Evolutionary conservation across 495 filamentous ascomycete genomes (phyloP), one percentile per base, ranked within the genome.

Genomic region (Emericellopsis terricola): DNA sequence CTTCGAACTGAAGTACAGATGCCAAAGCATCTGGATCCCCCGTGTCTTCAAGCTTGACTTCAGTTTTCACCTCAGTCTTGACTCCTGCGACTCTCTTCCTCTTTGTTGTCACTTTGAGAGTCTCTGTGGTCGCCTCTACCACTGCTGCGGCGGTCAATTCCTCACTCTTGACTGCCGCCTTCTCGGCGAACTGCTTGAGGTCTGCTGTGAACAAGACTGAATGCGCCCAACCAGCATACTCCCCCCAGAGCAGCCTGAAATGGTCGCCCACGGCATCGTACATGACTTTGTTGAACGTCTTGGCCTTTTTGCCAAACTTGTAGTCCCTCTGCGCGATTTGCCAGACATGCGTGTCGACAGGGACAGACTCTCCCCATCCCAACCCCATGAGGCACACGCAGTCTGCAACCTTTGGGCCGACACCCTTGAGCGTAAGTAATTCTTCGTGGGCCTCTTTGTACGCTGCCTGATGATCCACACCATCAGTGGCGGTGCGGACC

Each of bases 261-360:
- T 89, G 76, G 40, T 92, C 77, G 3, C 78, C 91, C 28, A 99
- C 69, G 6, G 85, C 81, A 44, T 85, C 75, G 49, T 96, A 94
- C 34, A 81, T 89, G 17, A 68, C 69, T 47, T 87, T 87, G 11
- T 74, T 92, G 37, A 99, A 61, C 19, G 80, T 85, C 43, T 85
- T 87, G 41, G 82, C 68, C 15, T 68, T 49, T 19, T 81, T 89
- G 2, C 81, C 81, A 38, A 96, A 93, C 24, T 76, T 78, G 53
- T 99, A 99, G 51, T 96, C 91, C 29, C 89, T 64, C 48, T 87
- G 82, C 1, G 89, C 89, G 40, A 99, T 94, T 58, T 99, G 85
- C 85, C 85, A 93, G 19, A 97, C 87, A 64, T 99, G 89, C 3
- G 89, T 99, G 55, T 99, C 89, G 19, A 99, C 77, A 1, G 89